A percentile compares a stretch with the other conserved stretches of the same genome.
phyloP scores from a whole-genome alignment of 2,329 filamentous ascomycete genomes.

The Thielaviopsis populi region DNA sequence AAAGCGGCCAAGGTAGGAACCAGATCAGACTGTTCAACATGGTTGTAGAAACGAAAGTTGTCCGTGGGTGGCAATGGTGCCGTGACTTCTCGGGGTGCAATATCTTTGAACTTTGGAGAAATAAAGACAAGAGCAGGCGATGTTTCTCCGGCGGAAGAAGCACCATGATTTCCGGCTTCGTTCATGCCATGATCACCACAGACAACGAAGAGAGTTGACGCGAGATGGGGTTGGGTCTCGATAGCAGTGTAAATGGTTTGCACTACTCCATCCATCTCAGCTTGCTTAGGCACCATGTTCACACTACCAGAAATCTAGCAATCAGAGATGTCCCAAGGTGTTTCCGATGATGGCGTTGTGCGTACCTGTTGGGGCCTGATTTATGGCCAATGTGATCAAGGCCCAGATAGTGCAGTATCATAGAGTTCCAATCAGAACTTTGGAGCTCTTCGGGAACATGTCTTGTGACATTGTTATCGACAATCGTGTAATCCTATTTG shows the following conservation, averaged over 20 bases:
- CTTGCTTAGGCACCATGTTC: slow-evolving; percentile 85
- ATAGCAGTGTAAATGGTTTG: slow-evolving; percentile 62
- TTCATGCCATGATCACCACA: slow-evolving; percentile 99
- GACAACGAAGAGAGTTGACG: slow-evolving; percentile 67
- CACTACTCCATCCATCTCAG: slow-evolving; percentile 82
- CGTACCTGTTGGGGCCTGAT: slow-evolving; percentile 65
- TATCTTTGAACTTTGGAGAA: slow-evolving; percentile 58
- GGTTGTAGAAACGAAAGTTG: slow-evolving; percentile 71
- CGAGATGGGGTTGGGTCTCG: slow-evolving; percentile 51
- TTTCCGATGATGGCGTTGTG: background rate
- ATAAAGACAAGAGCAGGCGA: slow-evolving; percentile 85
- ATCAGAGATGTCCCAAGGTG: background rate
- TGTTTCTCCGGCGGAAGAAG: slow-evolving; percentile 84
- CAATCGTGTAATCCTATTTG: slow-evolving; percentile 84
- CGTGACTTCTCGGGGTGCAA: slow-evolving; percentile 29
- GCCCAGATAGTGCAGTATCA: slow-evolving; percentile 91
- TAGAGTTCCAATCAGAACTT: slow-evolving; percentile 72
- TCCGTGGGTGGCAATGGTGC: slow-evolving; percentile 45
- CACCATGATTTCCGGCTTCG: slow-evolving; percentile 90
- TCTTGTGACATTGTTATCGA: slow-evolving; percentile 92
- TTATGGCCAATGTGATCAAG: slow-evolving; percentile 98
- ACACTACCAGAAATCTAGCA: slow-evolving; percentile 36
- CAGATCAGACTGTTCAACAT: slow-evolving; percentile 87
- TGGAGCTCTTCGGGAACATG: slow-evolving; percentile 65
- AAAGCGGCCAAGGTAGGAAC: slow-evolving; percentile 77